These are phyloP conservation scores for Albifimbria verrucaria DNA, from an alignment of 2,329 filamentous ascomycete genomes.

Conservation along the genomic window DNA sequence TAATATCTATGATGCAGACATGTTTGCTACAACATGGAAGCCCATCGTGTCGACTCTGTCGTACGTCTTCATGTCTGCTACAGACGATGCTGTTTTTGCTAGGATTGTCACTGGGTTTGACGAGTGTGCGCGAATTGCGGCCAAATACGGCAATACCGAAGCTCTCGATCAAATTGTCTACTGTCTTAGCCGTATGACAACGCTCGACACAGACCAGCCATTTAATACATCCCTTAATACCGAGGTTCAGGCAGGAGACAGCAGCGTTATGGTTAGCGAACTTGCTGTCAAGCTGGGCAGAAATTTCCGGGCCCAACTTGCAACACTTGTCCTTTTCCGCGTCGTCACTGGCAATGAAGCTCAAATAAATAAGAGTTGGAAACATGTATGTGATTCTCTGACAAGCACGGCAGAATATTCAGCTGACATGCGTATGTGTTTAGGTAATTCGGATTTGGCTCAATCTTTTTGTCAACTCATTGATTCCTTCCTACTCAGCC, in stretches of 20 bases:
- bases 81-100: conserved; percentile 91
- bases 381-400: conserved; percentile 65
- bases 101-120: conserved; percentile 93
- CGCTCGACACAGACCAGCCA: conserved; percentile 69
- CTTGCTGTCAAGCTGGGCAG: conserved; percentile 92
- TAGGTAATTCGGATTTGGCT: conserved; percentile 88
- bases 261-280: conserved; percentile 97
- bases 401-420: no score
- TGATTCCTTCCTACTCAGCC: conserved; percentile 78
- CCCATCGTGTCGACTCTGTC: conserved; percentile 92
- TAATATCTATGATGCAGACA: conserved; percentile 94
- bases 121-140: conserved; percentile 90
- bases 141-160: conserved; percentile 77
- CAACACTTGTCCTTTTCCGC: conserved; percentile 91
- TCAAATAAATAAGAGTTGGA: conserved; percentile 74
- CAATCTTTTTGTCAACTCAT: conserved; percentile 93
- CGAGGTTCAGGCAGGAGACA: conserved; percentile 87
- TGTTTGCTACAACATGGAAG: conserved; percentile 95
- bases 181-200: conserved; percentile 86
- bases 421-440: no score
- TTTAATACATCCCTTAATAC: conserved; percentile 90
- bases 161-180: conserved; percentile 91
- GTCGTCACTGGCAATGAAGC: conserved; percentile 83
- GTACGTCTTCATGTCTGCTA: conserved; percentile 98
- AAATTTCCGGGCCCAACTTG: conserved; percentile 89